Evolutionary conservation across 2,329 filamentous ascomycete species (phyloP), one percentile per base, ranked within the genome.

Genomic region (Colletotrichum viniferum): DNA sequence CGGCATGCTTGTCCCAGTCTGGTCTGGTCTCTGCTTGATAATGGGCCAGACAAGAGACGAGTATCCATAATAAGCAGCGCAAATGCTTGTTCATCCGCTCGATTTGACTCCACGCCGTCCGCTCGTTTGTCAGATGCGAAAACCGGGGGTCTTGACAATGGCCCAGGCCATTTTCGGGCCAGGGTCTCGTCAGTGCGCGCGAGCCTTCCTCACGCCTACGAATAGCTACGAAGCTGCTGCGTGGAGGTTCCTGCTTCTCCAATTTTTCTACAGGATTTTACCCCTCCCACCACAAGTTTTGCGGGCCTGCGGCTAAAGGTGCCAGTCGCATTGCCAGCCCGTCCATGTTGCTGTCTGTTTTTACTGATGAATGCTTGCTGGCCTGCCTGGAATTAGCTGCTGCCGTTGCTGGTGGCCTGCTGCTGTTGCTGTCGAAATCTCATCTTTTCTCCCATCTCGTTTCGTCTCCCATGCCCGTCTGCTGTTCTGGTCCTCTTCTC

Each of bases 71-170:
- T 52, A 73, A 75, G 63, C 69, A 75, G 63, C 69, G 65, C 28
- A 61, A 75, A 75, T 75, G 73, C 73, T 75, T 75, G 73, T 73
- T 73, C 69, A 64, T 73, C 73, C 73, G 73, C 69, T 73, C 73
- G 70, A 73, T 75, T 68, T 16, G 43, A 75, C 73, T 73, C 69
- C 63, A 75, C 63, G 73, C 58, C 69, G 63, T 71, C 62, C 73
- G 58, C 63, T 71, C 28, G 69, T 69, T 75, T 75, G 73, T 75
- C 70, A 75, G 73, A 75, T 75, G 73, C 58, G 48, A 73, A 75
- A 69, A 75, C 63, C 52, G 73, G 73, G 63, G 69, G 68, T 64
- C 65, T 69, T 28, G 36, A 60, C 58, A 63, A 62, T 64, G 63
- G 73, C 69, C 69, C 73, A 75, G 73, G 69, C 67, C 69, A 75